Evolutionary conservation across 805 yeast genomes (phyloP).

Genomic region (Candida quercuum): DNA sequence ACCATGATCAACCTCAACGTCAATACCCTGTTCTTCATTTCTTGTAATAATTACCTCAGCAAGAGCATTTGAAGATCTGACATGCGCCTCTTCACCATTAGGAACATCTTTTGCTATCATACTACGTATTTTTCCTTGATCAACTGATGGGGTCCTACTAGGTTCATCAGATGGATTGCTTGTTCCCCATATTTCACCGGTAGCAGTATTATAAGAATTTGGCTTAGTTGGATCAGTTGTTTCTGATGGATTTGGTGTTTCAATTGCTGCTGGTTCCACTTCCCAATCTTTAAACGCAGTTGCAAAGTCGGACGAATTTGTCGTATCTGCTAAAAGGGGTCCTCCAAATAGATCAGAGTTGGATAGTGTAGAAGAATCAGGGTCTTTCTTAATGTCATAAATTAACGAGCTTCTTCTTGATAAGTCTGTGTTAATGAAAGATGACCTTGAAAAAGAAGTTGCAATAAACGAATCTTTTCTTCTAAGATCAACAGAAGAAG

Average conservation of each 20-base stretch:
- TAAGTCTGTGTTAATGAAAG: conserved; percentile 17
- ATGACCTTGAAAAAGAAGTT: conserved; percentile 18
- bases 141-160: conserved; percentile 10
- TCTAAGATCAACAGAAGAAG: conserved; percentile 5
- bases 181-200: conserved; percentile 21
- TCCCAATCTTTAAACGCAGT: conserved; percentile 35
- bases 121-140: conserved; percentile 10
- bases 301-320: conserved; percentile 44
- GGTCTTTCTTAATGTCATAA: background rate
- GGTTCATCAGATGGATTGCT: background rate
- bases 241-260: background rate
- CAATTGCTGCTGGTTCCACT: conserved; percentile 3
- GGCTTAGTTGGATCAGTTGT: background rate
- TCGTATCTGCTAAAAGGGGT: conserved; percentile 34
- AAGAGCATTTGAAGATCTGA: conserved; percentile 12
- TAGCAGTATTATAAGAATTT: conserved; percentile 1
- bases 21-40: conserved; percentile 17
- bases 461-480: conserved; percentile 18
- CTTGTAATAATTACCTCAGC: conserved; percentile 17
- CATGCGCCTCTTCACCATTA: conserved; percentile 10
- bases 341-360: conserved; percentile 2
- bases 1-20: conserved; percentile 18
- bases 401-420: conserved; percentile 11
- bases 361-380: background rate
- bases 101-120: conserved; percentile 10